These are phyloP conservation scores for Rosa persica DNA, from an alignment of 306 rosid genomes.

Conservation along the genomic window DNA sequence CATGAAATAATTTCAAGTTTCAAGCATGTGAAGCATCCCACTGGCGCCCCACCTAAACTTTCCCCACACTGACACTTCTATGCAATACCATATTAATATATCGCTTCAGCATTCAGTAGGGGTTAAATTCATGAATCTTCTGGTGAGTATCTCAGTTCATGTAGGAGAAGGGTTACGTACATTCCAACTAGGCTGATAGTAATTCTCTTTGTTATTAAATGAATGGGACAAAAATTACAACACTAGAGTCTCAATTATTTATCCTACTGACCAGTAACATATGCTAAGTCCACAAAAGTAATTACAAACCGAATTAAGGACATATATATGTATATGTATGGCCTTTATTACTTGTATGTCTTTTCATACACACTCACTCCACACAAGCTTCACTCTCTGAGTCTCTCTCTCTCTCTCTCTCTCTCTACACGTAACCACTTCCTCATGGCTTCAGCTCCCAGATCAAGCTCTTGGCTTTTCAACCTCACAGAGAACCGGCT, in stretches of 20 bases:
- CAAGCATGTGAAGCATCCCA: slow-evolving; percentile 5
- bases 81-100: neutral
- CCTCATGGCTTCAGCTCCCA: slow-evolving; percentile 43
- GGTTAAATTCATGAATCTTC: neutral
- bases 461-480: slow-evolving; percentile 38
- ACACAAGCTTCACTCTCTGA: neutral
- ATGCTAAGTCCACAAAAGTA: slow-evolving; percentile 15
- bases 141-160: neutral
- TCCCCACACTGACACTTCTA: neutral
- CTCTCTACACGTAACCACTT: slow-evolving; percentile 1
- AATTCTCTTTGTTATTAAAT: neutral
- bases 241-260: neutral
- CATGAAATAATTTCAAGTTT: neutral
- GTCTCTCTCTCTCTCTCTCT: slow-evolving; percentile 2
- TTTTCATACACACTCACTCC: slow-evolving; percentile 9
- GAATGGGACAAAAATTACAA: neutral
- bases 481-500: slow-evolving; percentile 54
- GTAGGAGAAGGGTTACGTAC: slow-evolving; percentile 3
- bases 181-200: neutral
- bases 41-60: slow-evolving; percentile 11
- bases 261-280: neutral
- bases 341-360: neutral
- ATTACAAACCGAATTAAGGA: slow-evolving; percentile 15
- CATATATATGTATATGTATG: neutral
- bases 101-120: neutral